Percentiles rank a stretch among this genome's conserved stretches.
These are phyloP conservation scores for Coix lacrymajobi DNA, from an alignment of 176 grass and related monocot genomes.

Conservation along the genomic window DNA sequence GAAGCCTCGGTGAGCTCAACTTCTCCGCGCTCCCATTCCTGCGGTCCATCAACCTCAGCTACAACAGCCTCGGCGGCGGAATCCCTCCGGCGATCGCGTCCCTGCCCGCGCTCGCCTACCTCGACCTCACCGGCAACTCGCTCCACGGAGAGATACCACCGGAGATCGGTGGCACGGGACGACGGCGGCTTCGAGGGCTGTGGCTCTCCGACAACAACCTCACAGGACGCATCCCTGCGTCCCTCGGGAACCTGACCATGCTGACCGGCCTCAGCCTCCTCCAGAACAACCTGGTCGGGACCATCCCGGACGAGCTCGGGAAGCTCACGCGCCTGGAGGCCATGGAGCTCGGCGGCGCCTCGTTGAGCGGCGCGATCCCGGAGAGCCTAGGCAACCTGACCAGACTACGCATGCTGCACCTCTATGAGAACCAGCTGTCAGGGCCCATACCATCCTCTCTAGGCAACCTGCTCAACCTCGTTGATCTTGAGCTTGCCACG, in stretches of 20 bases:
- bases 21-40: neutral
- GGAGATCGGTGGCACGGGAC: neutral
- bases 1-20: neutral
- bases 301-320: neutral
- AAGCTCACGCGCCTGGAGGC: neutral
- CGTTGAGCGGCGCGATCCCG: neutral
- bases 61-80: neutral
- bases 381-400: slow-evolving; percentile 1
- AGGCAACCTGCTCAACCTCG: neutral
- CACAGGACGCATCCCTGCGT: neutral
- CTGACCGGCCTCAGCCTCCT: neutral
- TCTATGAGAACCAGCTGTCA: neutral
- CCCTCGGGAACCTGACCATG: slow-evolving; percentile 16
- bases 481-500: neutral
- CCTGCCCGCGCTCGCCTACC: neutral
- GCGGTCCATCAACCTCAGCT: neutral
- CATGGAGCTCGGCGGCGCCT: neutral
- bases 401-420: neutral
- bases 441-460: neutral
- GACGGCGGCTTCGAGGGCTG: neutral
- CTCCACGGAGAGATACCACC: neutral
- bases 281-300: neutral
- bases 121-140: neutral
- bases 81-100: neutral
- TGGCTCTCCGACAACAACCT: neutral